Evolutionary conservation across 2,329 filamentous ascomycete genomes (phyloP).

Genomic region (Pseudogymnoascus sp.): DNA sequence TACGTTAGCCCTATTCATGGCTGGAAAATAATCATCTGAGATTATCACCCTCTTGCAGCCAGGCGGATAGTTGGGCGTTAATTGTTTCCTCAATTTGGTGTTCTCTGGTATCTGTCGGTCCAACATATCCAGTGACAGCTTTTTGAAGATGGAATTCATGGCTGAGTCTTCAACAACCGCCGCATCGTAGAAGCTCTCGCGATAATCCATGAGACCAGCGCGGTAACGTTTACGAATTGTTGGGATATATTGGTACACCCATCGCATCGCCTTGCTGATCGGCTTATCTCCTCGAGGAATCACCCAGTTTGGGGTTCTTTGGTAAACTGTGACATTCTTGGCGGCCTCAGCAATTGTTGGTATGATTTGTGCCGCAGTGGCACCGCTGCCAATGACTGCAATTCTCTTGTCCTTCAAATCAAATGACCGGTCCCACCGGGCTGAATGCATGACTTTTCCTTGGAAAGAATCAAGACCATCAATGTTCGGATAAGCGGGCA

Average conservation of each 20-base stretch:
- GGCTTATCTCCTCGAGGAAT: conserved; percentile 42
- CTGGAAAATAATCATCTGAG: conserved; percentile 46
- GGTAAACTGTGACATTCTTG: conserved; percentile 43
- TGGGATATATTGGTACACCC: conserved; percentile 35
- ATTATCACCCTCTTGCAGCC: conserved; percentile 48
- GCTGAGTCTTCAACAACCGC: neutral
- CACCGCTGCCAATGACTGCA: conserved; percentile 47
- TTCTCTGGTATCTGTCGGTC: conserved; percentile 35
- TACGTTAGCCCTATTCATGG: conserved; percentile 39
- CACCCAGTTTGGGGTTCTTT: conserved; percentile 51
- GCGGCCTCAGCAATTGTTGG: conserved; percentile 45
- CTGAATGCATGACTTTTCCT: conserved; percentile 34
- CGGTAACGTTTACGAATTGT: conserved; percentile 42
- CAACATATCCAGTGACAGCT: conserved; percentile 27
- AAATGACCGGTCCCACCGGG: conserved; percentile 46
- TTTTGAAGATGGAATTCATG: conserved; percentile 30
- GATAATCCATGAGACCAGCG: conserved; percentile 43
- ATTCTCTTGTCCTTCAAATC: conserved; percentile 42
- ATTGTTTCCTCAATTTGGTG: conserved; percentile 41
- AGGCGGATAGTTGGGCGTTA: conserved; percentile 44
- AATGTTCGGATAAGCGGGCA: conserved; percentile 18
- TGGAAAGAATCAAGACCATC: conserved; percentile 19
- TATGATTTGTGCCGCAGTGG: conserved; percentile 49
- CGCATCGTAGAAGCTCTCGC: conserved; percentile 39
- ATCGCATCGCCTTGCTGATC: conserved; percentile 28